These are phyloP conservation scores for Lanmaoa rubissima DNA, from an alignment of 768 basidiomycete species.

Conservation along the genomic window DNA sequence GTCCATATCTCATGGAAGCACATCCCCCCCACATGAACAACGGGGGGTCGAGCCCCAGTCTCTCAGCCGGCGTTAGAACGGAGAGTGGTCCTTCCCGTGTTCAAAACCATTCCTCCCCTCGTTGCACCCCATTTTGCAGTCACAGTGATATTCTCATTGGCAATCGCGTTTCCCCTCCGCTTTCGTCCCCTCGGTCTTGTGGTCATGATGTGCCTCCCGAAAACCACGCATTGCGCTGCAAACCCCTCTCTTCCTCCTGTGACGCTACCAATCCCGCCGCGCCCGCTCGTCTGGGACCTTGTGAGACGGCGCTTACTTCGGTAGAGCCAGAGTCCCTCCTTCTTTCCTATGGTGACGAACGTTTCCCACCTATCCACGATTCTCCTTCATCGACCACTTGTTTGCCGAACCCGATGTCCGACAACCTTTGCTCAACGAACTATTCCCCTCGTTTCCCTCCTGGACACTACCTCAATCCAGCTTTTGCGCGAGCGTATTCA, in stretches of 20 bases:
- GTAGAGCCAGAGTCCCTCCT: slow-evolving; percentile 23
- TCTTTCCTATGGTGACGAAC: slow-evolving; percentile 14
- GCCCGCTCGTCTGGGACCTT: neutral
- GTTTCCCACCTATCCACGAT: neutral
- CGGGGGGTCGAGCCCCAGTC: neutral
- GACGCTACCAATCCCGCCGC: neutral
- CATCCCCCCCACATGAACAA: slow-evolving; percentile 1
- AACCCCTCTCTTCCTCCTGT: neutral
- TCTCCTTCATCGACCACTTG: slow-evolving; percentile 1
- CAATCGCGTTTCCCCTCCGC: neutral
- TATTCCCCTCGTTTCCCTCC: slow-evolving; percentile 56
- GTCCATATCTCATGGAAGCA: neutral
- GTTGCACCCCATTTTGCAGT: neutral
- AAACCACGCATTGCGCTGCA: neutral
- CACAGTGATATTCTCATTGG: neutral
- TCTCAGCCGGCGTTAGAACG: neutral
- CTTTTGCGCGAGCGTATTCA: slow-evolving; percentile 58
- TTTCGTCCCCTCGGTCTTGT: neutral
- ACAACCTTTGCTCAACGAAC: slow-evolving; percentile 19
- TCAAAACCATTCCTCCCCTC: neutral
- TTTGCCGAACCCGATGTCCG: neutral
- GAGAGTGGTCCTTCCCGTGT: neutral
- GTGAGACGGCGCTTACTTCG: neutral
- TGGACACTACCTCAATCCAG: slow-evolving; percentile 56
- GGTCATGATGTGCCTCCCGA: neutral